Conservation (phyloP, 352 stramenopile species). For the Pythium monospermum region DNA sequence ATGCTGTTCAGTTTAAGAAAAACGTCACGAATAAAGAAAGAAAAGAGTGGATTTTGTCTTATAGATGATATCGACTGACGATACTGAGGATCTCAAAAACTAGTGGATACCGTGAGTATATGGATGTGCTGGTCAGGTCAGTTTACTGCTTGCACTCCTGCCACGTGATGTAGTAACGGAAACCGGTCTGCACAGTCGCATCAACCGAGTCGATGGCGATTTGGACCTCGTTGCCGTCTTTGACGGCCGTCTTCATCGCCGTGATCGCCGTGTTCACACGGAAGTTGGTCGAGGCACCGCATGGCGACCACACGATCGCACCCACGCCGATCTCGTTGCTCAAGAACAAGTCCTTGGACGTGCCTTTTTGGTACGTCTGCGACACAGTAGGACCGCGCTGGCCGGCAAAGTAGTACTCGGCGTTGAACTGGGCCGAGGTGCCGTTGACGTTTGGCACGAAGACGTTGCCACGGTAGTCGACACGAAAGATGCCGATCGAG, state of each 20-base stretch:
- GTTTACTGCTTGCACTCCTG: slow-evolving; percentile 19
- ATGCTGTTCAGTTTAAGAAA: no score
- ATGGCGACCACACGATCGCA: slow-evolving; percentile 48
- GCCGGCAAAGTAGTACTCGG: slow-evolving; percentile 58
- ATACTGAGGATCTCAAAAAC: no score
- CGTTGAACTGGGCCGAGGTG: slow-evolving; percentile 38
- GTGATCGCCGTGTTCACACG: slow-evolving; percentile 47
- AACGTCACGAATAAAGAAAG: no score
- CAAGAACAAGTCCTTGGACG: slow-evolving; percentile 38
- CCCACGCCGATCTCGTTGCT: slow-evolving; percentile 36
- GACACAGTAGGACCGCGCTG: slow-evolving; percentile 26
- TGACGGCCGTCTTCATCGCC: slow-evolving; percentile 24
- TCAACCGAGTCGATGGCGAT: slow-evolving; percentile 50
- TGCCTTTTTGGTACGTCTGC: slow-evolving; percentile 29
- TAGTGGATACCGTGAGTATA: no score
- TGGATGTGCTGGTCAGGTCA: no score
- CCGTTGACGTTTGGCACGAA: slow-evolving; percentile 29
- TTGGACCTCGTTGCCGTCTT: slow-evolving; percentile 31
- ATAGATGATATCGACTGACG: no score
- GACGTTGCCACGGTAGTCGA: slow-evolving; percentile 44
- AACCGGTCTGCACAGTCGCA: slow-evolving; percentile 38
- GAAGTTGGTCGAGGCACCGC: slow-evolving; percentile 43
- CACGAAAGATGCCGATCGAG: slow-evolving; percentile 29
- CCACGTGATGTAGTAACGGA: slow-evolving; percentile 45
- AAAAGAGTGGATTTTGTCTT: no score